These are phyloP conservation scores for Populus davidiana DNA, from an alignment of 345 rosid genomes.

Conservation along the genomic window DNA sequence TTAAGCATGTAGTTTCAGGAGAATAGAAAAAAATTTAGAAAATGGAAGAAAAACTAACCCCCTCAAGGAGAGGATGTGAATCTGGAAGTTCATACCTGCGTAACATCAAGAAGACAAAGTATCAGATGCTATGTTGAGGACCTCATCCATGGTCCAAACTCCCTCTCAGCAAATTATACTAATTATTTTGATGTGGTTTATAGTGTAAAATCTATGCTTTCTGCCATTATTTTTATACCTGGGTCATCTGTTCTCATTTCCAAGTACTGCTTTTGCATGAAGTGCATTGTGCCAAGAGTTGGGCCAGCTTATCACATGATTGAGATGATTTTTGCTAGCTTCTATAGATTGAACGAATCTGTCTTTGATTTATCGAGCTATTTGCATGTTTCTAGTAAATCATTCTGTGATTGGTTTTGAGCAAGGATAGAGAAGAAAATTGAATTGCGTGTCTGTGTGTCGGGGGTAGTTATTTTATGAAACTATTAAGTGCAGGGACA, in stretches of 20 bases:
- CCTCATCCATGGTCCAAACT: background rate
- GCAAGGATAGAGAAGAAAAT: background rate
- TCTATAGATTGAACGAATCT: background rate
- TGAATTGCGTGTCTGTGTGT: background rate
- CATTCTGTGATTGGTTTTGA: background rate
- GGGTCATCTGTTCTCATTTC: background rate
- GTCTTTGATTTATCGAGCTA: constrained; percentile 4
- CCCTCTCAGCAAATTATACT: background rate
- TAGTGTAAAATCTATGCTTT: background rate
- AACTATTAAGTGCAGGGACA: background rate
- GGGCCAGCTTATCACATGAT: background rate
- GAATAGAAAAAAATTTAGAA: background rate
- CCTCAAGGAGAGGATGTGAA: constrained; percentile 74
- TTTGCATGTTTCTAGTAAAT: background rate
- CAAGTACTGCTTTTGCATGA: background rate
- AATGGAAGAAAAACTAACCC: constrained; percentile 42
- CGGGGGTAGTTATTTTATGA: background rate
- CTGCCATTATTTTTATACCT: background rate
- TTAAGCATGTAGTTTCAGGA: background rate
- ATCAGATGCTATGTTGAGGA: constrained; percentile 4
- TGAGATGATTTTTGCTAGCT: background rate
- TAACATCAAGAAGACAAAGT: constrained; percentile 19
- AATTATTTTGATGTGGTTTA: background rate
- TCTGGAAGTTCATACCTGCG: constrained; percentile 90
- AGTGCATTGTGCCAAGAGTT: background rate